A percentile compares a stretch with the other conserved stretches of the same genome.
Conservation (phyloP, 805 yeast species). For the Torulaspora gathmanii region DNA sequence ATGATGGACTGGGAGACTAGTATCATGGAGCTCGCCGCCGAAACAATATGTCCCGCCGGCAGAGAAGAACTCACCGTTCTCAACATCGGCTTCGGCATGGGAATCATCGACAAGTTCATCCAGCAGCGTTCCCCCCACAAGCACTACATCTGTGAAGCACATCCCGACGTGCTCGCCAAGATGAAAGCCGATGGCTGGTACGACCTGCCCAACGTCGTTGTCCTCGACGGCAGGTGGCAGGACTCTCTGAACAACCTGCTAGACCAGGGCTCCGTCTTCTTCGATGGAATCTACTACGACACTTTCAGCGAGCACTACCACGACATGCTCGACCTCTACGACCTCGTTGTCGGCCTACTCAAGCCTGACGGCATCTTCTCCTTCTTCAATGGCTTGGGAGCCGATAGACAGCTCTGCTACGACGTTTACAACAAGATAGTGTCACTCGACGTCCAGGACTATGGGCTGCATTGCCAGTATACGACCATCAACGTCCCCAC, state of each 20-base stretch:
- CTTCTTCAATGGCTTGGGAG: constrained; percentile 88
- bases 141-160: constrained; percentile 92
- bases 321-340: constrained; percentile 84
- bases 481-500: constrained; percentile 25
- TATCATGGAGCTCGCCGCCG: constrained; percentile 76
- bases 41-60: constrained; percentile 53
- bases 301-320: constrained; percentile 88
- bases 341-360: constrained; percentile 71
- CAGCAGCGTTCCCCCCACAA: constrained; percentile 40
- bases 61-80: constrained; percentile 47
- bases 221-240: constrained; percentile 92
- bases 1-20: constrained; percentile 97
- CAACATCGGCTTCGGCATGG: constrained; percentile 96
- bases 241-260: constrained; percentile 65
- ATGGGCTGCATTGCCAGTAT: constrained; percentile 68
- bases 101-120: constrained; percentile 81
- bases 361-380: constrained; percentile 82
- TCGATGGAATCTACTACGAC: constrained; percentile 90
- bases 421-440: constrained; percentile 84
- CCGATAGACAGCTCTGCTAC: constrained; percentile 67
- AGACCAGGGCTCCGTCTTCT: constrained; percentile 55
- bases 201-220: constrained; percentile 61
- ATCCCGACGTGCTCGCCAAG: constrained; percentile 78
- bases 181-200: constrained; percentile 78
- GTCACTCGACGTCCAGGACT: constrained; percentile 69